phyloP scores from a whole-genome alignment of 306 rosid genomes.

The Dryas alaskensis region DNA sequence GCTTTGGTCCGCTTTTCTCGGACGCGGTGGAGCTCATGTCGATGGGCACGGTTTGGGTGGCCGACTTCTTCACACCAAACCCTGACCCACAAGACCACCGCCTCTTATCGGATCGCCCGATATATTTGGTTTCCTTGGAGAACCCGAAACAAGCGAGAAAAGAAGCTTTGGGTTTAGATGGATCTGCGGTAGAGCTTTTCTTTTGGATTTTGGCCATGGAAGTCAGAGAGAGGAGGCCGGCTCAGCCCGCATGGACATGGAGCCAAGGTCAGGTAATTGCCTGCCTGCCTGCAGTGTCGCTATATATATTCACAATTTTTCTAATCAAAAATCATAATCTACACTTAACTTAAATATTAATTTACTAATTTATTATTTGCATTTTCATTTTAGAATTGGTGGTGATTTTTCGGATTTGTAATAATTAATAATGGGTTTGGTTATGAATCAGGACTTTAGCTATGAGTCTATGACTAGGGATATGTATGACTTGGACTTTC shows the following conservation, averaged over 20 bases:
- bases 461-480: not conserved
- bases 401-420: not conserved
- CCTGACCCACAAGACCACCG: conserved; percentile 36
- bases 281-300: too few species aligned
- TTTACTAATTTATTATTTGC: too few species aligned
- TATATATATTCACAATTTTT: not conserved
- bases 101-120: conserved; percentile 1
- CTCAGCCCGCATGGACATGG: not conserved
- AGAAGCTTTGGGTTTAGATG: conserved; percentile 23
- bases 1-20: conserved; percentile 4
- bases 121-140: not conserved
- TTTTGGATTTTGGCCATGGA: conserved; percentile 54
- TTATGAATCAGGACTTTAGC: conserved; percentile 8
- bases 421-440: conserved; percentile 11
- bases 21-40: conserved; percentile 28
- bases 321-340: not conserved
- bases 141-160: conserved; percentile 52
- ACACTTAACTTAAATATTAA: too few species aligned
- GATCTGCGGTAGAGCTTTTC: not conserved
- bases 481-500: conserved; percentile 26
- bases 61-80: conserved; percentile 28
- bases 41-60: conserved; percentile 56
- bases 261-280: not conserved
- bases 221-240: conserved; percentile 4
- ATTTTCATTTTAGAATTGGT: too few species aligned